These are phyloP conservation scores for Calonectria fujianensis DNA, from an alignment of 2,329 filamentous ascomycete species.

Conservation along the genomic window DNA sequence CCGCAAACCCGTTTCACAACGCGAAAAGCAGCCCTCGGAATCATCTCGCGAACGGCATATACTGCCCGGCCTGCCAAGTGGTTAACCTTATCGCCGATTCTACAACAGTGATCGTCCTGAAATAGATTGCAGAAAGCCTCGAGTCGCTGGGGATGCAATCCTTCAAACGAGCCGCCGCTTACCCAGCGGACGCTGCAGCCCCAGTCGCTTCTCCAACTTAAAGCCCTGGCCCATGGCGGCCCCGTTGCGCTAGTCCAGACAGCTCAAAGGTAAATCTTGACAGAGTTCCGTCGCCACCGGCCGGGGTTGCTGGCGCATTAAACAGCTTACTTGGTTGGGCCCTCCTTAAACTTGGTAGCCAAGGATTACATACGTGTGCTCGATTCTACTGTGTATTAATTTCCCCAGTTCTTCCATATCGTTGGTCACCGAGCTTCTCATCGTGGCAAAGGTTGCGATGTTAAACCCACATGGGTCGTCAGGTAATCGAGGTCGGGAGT, in stretches of 20 bases:
- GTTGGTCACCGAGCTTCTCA: not conserved
- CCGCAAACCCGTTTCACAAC: not conserved
- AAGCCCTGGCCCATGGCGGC: slow-evolving; percentile 10
- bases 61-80: not conserved
- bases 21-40: not conserved
- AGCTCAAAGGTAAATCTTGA: slow-evolving; percentile 19
- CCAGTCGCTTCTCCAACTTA: slow-evolving; percentile 5
- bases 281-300: slow-evolving; percentile 19
- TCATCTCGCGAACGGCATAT: no score
- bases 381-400: not conserved
- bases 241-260: slow-evolving; percentile 21
- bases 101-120: not conserved
- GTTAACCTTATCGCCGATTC: not conserved
- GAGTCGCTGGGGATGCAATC: not conserved
- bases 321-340: not conserved
- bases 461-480: not conserved
- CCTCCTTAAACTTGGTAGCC: not conserved
- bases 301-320: slow-evolving; percentile 6
- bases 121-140: not conserved
- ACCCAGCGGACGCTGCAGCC: not conserved
- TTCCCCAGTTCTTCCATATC: not conserved
- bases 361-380: not conserved
- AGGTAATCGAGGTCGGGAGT: not conserved
- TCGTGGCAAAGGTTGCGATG: not conserved
- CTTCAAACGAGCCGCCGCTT: not conserved